phyloP scores from a whole-genome alignment of 2,329 filamentous ascomycete species.

The Penicillium sp. region DNA sequence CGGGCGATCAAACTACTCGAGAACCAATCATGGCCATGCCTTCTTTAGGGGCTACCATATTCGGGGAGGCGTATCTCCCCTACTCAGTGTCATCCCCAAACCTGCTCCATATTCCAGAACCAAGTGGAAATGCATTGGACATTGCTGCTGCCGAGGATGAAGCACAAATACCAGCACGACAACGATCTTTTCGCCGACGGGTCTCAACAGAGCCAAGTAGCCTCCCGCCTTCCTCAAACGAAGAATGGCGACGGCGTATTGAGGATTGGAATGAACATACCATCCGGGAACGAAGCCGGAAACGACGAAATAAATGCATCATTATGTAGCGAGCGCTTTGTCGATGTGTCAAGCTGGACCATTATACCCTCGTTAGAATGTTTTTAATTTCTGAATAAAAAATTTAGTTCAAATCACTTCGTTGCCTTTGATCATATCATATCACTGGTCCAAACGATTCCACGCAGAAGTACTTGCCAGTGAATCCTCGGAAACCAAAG shows the following conservation, averaged over 20 bases:
- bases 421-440: no score
- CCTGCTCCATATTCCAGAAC: slow-evolving; percentile 30
- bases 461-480: no score
- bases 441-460: no score
- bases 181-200: slow-evolving; percentile 30
- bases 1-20: slow-evolving; percentile 11
- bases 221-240: slow-evolving; percentile 33
- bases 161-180: slow-evolving; percentile 23
- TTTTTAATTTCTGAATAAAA: neutral
- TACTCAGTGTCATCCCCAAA: slow-evolving; percentile 41
- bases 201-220: slow-evolving; percentile 40
- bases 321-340: slow-evolving; percentile 38
- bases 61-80: slow-evolving; percentile 30
- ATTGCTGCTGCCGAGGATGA: slow-evolving; percentile 23
- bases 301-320: slow-evolving; percentile 39
- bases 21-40: slow-evolving; percentile 13
- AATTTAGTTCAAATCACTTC: slow-evolving; percentile 4
- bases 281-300: slow-evolving; percentile 40
- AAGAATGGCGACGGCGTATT: slow-evolving; percentile 44
- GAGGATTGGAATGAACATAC: slow-evolving; percentile 46
- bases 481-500: no score
- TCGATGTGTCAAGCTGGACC: slow-evolving; percentile 4
- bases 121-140: slow-evolving; percentile 23
- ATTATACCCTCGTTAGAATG: slow-evolving; percentile 20
- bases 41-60: slow-evolving; percentile 18